Evolutionary conservation across 2,329 filamentous ascomycete genomes (phyloP), one percentile per base, ranked within the genome.

Genomic region (Monilinia polystroma): DNA sequence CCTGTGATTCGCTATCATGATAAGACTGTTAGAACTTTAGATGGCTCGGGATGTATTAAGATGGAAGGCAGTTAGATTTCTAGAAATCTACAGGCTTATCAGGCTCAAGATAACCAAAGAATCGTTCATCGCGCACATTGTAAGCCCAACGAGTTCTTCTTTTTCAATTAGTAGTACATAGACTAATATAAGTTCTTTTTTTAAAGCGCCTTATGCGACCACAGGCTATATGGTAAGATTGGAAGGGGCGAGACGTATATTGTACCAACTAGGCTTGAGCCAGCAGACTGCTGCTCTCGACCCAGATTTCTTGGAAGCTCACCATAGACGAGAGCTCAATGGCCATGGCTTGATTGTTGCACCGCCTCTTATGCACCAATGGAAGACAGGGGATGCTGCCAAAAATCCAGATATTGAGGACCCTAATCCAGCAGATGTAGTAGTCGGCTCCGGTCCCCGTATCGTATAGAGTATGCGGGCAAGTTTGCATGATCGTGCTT

Each of bases 161-260:
- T 47, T 51, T 52, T 16, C 4, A 18, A 26, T 52, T 8, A 63
- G 11, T 20, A 63, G 11, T 41, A 18, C 45, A 63, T 53, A 53
- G 32, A 38, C 59, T 51, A 63, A 63, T n/a, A 29, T 16, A 23
- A 38, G 1, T 3, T 1, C 8, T 12, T 20, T 1, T 18, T 63
- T 41, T 29, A 26, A 20, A 63, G 32, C 47, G n/a, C 11, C n/a
- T 1, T 52, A 60, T 60, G 59, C 59, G 41, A 63, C 47, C 18
- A 52, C 59, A 53, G 20, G 47, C 41, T 53, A 63, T n/a, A 53
- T 63, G 59, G 59, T 53, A 20, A 63, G 32, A 38, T 63, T 63
- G 26, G 47, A 43, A 26, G 59, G 29, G 14, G 59, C 59, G 14
- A 63, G 32, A 20, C 59, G 57, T 14, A 51, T 63, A 38, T n/a